A percentile compares a stretch with the other conserved stretches of the same genome.
Conservation (phyloP, 176 grass and related monocot genomes). For the Cymbopogon citratus region DNA sequence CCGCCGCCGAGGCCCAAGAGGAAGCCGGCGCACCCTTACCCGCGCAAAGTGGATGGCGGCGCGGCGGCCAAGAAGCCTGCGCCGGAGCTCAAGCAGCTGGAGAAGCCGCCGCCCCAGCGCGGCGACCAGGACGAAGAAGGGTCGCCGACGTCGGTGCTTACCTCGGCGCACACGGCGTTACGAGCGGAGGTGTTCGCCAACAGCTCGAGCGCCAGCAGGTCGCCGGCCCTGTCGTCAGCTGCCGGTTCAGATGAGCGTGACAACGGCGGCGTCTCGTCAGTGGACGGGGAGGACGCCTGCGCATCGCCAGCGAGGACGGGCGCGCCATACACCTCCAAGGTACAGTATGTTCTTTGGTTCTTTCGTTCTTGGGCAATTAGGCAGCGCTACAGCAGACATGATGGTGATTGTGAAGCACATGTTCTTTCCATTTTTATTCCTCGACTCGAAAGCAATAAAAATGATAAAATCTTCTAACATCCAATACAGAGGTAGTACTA, state of each 20-base stretch:
- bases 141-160: conserved; percentile 77
- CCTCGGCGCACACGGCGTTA: conserved; percentile 9
- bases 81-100: conserved; percentile 38
- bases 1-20: conserved; percentile 93
- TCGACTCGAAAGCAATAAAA: neutral
- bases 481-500: no score
- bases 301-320: neutral
- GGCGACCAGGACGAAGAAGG: conserved; percentile 39
- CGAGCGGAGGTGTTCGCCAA: conserved; percentile 13
- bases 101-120: conserved; percentile 24
- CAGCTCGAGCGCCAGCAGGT: conserved; percentile 34
- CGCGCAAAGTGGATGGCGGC: conserved; percentile 53
- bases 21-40: conserved; percentile 74
- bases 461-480: neutral
- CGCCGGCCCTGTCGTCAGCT: conserved; percentile 14
- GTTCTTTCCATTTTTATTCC: neutral
- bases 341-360: neutral
- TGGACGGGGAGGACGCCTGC: conserved; percentile 29
- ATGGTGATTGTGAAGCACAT: neutral
- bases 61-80: conserved; percentile 19
- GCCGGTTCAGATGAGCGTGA: conserved; percentile 35
- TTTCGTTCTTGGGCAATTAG: neutral
- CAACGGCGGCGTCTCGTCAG: conserved; percentile 31
- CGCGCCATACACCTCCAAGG: neutral
- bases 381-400: neutral